phyloP scores from a whole-genome alignment of 2,329 filamentous ascomycete genomes.

The Scedosporium aurantiacum region DNA sequence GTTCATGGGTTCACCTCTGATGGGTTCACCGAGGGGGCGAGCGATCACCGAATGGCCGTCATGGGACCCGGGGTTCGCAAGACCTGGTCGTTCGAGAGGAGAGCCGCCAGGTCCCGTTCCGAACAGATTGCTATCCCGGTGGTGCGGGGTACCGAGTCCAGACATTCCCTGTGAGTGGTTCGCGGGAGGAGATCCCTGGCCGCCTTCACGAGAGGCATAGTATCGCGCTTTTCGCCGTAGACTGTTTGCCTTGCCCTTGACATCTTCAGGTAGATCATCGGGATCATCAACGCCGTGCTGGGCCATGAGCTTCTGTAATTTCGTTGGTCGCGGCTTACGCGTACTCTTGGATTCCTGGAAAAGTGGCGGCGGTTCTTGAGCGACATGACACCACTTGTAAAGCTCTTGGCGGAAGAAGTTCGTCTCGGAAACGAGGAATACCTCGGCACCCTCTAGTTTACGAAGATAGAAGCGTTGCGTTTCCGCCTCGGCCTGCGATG shows the following conservation, averaged over 20 bases:
- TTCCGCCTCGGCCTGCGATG: slow-evolving; percentile 75
- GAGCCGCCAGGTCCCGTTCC: not conserved
- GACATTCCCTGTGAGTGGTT: not conserved
- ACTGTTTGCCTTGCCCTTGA: slow-evolving; percentile 67
- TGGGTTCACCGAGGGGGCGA: slow-evolving; percentile 14
- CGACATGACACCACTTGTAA: slow-evolving; percentile 88
- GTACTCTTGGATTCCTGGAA: slow-evolving; percentile 83
- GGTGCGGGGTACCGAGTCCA: slow-evolving; percentile 7
- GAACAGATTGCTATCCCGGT: slow-evolving; percentile 6
- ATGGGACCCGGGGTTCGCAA: not conserved
- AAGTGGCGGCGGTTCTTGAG: slow-evolving; percentile 73
- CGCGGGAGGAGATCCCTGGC: not conserved
- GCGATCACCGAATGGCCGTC: not conserved
- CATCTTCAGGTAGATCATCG: slow-evolving; percentile 75
- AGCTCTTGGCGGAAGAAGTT: slow-evolving; percentile 95
- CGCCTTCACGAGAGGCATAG: slow-evolving; percentile 21
- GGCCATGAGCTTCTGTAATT: slow-evolving; percentile 87
- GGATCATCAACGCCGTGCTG: slow-evolving; percentile 82
- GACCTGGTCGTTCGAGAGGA: not conserved
- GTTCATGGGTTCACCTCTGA: slow-evolving; percentile 27
- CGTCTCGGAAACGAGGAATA: slow-evolving; percentile 84
- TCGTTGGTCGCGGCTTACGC: slow-evolving; percentile 88
- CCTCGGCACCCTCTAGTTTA: slow-evolving; percentile 94
- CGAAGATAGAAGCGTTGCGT: slow-evolving; percentile 90
- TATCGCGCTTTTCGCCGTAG: slow-evolving; percentile 61